Evolutionary conservation across 805 yeast genomes (phyloP).

Genomic region (Pichia gijzeniarum): DNA sequence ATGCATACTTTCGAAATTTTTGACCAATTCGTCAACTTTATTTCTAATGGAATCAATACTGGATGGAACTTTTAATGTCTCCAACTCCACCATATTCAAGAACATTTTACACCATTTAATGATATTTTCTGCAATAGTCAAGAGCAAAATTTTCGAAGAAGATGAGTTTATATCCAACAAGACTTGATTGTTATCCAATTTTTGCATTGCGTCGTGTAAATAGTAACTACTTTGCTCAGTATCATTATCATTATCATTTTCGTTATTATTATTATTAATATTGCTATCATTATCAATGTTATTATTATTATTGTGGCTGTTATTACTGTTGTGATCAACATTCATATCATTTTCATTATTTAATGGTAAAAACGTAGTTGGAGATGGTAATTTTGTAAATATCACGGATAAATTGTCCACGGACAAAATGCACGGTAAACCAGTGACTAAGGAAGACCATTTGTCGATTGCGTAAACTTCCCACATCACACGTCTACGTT

Average conservation of each 20-base stretch:
- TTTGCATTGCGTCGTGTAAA: slow-evolving; percentile 28
- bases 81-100: slow-evolving; percentile 24
- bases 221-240: slow-evolving; percentile 15
- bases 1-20: slow-evolving; percentile 24
- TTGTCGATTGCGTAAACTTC: slow-evolving; percentile 26
- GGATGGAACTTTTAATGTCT: slow-evolving; percentile 18
- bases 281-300: not conserved
- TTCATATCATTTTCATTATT: slow-evolving; percentile 7
- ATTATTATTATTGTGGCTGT: not conserved
- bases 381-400: slow-evolving; percentile 28
- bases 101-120: slow-evolving; percentile 30
- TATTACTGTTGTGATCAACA: not conserved
- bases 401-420: slow-evolving; percentile 24
- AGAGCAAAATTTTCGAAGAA: slow-evolving; percentile 23
- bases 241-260: not conserved
- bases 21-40: slow-evolving; percentile 25
- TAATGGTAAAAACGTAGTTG: slow-evolving; percentile 21
- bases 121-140: slow-evolving; percentile 28
- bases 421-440: slow-evolving; percentile 27
- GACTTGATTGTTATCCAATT: slow-evolving; percentile 24
- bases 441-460: slow-evolving; percentile 29
- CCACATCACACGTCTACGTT: slow-evolving; percentile 29
- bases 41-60: slow-evolving; percentile 17
- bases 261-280: not conserved
- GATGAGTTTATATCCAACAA: slow-evolving; percentile 24